Evolutionary conservation across 2,329 filamentous ascomycete genomes (phyloP), one percentile per base, ranked within the genome.

Genomic region (Neopestalotiopsis sp.): DNA sequence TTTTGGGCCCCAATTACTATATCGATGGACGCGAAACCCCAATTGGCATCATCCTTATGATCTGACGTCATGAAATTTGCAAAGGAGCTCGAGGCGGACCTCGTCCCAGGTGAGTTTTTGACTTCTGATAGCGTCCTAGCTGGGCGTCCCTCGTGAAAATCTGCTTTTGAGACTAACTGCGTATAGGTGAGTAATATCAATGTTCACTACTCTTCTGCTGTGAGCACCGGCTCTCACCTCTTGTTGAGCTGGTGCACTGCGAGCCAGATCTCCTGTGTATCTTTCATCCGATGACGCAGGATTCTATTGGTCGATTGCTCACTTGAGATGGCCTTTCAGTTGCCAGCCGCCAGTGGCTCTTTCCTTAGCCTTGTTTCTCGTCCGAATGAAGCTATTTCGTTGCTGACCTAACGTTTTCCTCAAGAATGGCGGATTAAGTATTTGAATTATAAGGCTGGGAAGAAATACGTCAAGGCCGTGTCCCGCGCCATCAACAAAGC

Each of bases 381-480:
- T 17, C 45, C 9, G 5, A 53, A n/a, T 6, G n/a, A 34, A 7
- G 2, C 13, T 40, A 4, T 4, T 9, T 30, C 14, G 10, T 62
- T 13, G 40, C 61, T 62, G 34, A 62, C 61, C n/a, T 62, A 14
- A 38, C 5, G 0, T 24, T 17, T 30, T 12, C 7, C 24, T 65
- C 12, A 65, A 91, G 89, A 98, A 88, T 98, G 95, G 95, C 90
- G 93, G 76, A 88, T 91, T 79, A 97, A 97, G 81, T 98, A 98
- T 80, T 88, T 98, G 74, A 90, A 98, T 81, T 98, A 98, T 86
- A 97, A 97, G 87, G 90, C 90, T 68, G 95, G 94, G 70, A 98
- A 98, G 83, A 98, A 98, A 83, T 92, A 94, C 78, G 87, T 98
- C 80, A 98, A 98, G 81, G 90, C 90, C 68, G 91, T 98, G 66